A percentile compares a stretch with the other conserved stretches of the same genome.
phyloP scores from a whole-genome alignment of 2,329 filamentous ascomycete species.

The Paracamarosporium sp. region DNA sequence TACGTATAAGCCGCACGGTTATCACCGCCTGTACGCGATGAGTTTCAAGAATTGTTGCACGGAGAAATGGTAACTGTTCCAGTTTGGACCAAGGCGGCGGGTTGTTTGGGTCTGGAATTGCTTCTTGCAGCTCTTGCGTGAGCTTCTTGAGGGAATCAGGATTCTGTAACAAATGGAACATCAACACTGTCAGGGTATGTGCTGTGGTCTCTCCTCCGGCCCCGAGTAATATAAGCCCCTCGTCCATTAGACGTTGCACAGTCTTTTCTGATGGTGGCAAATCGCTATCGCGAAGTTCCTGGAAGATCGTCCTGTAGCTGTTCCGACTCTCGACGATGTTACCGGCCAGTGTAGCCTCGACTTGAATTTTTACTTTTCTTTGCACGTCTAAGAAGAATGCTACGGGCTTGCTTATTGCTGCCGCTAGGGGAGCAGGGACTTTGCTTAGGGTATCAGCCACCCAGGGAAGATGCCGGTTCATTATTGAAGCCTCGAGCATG shows the following conservation, averaged over 20 bases:
- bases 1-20: background rate
- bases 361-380: background rate
- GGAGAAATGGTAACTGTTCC: conserved; percentile 31
- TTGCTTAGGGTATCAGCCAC: background rate
- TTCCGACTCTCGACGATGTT: background rate
- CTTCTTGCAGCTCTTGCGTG: conserved; percentile 20
- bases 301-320: conserved; percentile 32
- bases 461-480: conserved; percentile 10
- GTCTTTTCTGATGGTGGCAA: conserved; percentile 26
- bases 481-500: background rate
- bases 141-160: conserved; percentile 4
- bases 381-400: conserved; percentile 3
- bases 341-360: background rate
- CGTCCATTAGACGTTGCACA: conserved; percentile 15
- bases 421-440: background rate
- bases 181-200: background rate
- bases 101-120: conserved; percentile 13
- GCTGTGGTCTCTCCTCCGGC: conserved; percentile 14
- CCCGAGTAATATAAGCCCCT: conserved; percentile 11
- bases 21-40: background rate
- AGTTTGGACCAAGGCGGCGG: conserved; percentile 12
- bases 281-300: conserved; percentile 34
- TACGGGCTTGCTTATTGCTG: conserved; percentile 5
- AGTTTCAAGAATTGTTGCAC: conserved; percentile 20
- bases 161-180: conserved; percentile 13